phyloP scores from a whole-genome alignment of 2,329 filamentous ascomycete genomes.

The Aspergillus sp. region DNA sequence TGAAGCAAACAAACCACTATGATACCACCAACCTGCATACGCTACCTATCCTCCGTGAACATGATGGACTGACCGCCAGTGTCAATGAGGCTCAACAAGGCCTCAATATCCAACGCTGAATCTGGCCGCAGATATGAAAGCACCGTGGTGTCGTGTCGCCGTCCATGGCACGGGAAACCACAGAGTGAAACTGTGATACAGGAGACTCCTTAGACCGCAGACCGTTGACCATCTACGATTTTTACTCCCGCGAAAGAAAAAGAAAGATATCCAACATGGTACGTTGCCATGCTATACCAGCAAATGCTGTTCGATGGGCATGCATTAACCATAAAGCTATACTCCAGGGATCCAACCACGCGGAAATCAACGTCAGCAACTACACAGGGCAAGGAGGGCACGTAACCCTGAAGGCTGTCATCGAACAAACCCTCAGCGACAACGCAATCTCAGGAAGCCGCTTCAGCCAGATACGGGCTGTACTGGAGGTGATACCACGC shows the following conservation, averaged over 20 bases:
- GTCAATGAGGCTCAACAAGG: constrained; percentile 2
- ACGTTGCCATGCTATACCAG: too few relatives aligned
- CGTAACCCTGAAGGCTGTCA: neutral
- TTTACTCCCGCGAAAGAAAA: too few relatives aligned
- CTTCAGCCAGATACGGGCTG: neutral
- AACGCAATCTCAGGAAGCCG: neutral
- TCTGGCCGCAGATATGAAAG: neutral
- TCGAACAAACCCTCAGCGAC: neutral
- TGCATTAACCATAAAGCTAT: too few relatives aligned
- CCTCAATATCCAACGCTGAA: neutral
- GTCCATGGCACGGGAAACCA: too few relatives aligned
- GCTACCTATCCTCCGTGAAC: neutral
- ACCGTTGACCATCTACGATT: too few relatives aligned
- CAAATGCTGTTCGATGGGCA: too few relatives aligned
- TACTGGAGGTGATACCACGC: neutral
- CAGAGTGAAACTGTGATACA: too few relatives aligned
- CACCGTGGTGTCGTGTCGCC: too few relatives aligned
- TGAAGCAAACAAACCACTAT: neutral
- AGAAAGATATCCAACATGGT: too few relatives aligned
- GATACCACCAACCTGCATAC: neutral
- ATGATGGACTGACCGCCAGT: too few relatives aligned
- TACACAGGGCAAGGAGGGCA: neutral
- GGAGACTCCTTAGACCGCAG: too few relatives aligned
- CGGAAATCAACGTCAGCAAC: neutral
- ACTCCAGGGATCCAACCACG: too few relatives aligned